Percentiles rank a stretch among this genome's conserved stretches.
Evolutionary conservation across 495 filamentous ascomycete species (phyloP).

Genomic region (Lasiosphaeris hirsuta): DNA sequence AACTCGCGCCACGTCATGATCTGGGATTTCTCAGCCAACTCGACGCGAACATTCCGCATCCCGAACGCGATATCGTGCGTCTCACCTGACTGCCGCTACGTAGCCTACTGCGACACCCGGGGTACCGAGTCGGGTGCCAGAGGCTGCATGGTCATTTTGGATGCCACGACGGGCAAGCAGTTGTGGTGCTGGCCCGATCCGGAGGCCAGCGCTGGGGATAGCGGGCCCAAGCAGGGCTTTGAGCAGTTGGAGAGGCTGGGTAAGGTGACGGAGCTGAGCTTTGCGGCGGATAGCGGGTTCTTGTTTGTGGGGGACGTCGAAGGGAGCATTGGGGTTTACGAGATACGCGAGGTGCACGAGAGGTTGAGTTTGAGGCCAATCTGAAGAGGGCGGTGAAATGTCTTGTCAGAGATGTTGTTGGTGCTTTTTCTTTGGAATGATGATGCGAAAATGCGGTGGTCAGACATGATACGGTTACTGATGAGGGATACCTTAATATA

Average conservation of each 20-base stretch:
- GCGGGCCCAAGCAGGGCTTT: constrained; percentile 16
- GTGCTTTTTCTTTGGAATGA: background rate
- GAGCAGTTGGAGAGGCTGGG: constrained; percentile 27
- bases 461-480: no score
- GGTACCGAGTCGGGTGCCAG: constrained; percentile 30
- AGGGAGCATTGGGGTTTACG: constrained; percentile 28
- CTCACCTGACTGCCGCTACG: constrained; percentile 33
- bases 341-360: constrained; percentile 25
- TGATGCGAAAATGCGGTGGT: no score
- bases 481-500: no score
- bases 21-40: constrained; percentile 33
- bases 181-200: constrained; percentile 39
- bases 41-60: constrained; percentile 34
- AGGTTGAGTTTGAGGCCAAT: background rate
- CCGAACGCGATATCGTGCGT: constrained; percentile 33
- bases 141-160: constrained; percentile 29
- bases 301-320: constrained; percentile 31
- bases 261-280: constrained; percentile 30
- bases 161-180: constrained; percentile 30
- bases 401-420: background rate
- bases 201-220: constrained; percentile 21
- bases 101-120: constrained; percentile 31
- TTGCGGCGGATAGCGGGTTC: constrained; percentile 32
- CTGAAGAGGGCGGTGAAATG: background rate
- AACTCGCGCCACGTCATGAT: constrained; percentile 31